Conservation (phyloP, 352 stramenopile genomes). For the Saprolegnia parasitica region DNA sequence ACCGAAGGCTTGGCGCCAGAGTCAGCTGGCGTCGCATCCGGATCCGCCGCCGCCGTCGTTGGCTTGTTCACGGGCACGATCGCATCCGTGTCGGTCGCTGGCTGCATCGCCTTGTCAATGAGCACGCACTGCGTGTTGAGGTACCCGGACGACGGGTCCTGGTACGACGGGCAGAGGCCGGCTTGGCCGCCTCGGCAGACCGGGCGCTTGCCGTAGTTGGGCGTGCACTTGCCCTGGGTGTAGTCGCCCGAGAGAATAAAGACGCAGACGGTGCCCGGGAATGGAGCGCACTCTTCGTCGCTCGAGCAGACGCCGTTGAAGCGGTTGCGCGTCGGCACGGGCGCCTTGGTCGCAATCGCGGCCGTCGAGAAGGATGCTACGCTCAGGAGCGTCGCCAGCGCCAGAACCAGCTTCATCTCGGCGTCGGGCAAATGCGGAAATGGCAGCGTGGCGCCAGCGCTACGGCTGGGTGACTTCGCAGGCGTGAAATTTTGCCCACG, state of each 20-base stretch:
- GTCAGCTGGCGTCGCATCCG: neutral
- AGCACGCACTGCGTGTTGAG: conserved; percentile 81
- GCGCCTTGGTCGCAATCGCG: neutral
- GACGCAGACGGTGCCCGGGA: conserved; percentile 68
- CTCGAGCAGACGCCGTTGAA: conserved; percentile 20
- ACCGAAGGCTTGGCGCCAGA: too few relatives aligned
- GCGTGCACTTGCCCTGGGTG: conserved; percentile 69
- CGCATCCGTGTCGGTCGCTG: neutral
- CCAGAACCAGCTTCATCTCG: too few relatives aligned
- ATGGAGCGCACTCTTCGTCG: conserved; percentile 69
- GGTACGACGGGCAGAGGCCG: conserved; percentile 74
- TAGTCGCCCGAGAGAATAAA: conserved; percentile 71
- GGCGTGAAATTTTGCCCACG: too few relatives aligned
- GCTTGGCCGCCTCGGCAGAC: conserved; percentile 66
- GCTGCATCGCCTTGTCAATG: conserved; percentile 42
- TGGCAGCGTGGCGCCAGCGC: too few relatives aligned
- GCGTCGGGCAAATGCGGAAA: too few relatives aligned
- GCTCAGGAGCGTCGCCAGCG: too few relatives aligned
- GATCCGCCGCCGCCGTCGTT: neutral
- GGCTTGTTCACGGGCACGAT: neutral
- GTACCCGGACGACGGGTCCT: conserved; percentile 61
- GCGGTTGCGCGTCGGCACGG: conserved; percentile 1
- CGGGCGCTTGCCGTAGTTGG: conserved; percentile 64
- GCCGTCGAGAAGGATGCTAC: too few relatives aligned
- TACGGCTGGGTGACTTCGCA: too few relatives aligned